These are phyloP conservation scores for Tetrahymena malaccensis DNA, from an alignment of 73 alveolate genomes.

Conservation along the genomic window DNA sequence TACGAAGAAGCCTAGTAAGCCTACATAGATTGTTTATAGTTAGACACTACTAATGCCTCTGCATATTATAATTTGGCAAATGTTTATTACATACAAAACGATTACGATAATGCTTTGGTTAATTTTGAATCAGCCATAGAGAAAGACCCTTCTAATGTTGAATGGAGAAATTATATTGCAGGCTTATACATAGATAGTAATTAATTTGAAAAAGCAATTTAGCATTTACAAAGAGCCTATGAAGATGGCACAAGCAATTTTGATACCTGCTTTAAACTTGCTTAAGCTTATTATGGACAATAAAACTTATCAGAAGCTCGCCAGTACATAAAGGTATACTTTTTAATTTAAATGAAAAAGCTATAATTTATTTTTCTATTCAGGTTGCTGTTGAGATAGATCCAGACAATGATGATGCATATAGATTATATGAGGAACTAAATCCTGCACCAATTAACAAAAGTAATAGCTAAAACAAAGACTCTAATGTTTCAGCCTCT, in stretches of 20 bases:
- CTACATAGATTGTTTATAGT: constrained; percentile 34
- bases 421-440: not conserved
- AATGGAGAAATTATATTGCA: constrained; percentile 57
- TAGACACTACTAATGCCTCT: constrained; percentile 57
- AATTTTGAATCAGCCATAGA: constrained; percentile 46
- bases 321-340: not conserved
- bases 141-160: constrained; percentile 53
- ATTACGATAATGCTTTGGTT: constrained; percentile 38
- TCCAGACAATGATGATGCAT: not conserved
- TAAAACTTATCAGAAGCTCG: not conserved
- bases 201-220: constrained; percentile 28
- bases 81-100: constrained; percentile 51
- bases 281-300: not conserved
- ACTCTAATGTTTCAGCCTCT: not conserved
- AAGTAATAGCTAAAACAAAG: not conserved
- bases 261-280: not conserved
- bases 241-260: not conserved
- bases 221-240: constrained; percentile 10
- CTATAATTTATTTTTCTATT: not conserved
- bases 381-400: not conserved
- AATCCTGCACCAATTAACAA: not conserved
- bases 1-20: constrained; percentile 43
- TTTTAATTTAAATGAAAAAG: not conserved
- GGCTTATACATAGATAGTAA: constrained; percentile 49
- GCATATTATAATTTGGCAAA: constrained; percentile 64